A percentile compares a stretch with the other conserved stretches of the same genome.
Evolutionary conservation across 169 alveolate genomes (phyloP).

Genomic region (Plasmodium gallinaceum): DNA sequence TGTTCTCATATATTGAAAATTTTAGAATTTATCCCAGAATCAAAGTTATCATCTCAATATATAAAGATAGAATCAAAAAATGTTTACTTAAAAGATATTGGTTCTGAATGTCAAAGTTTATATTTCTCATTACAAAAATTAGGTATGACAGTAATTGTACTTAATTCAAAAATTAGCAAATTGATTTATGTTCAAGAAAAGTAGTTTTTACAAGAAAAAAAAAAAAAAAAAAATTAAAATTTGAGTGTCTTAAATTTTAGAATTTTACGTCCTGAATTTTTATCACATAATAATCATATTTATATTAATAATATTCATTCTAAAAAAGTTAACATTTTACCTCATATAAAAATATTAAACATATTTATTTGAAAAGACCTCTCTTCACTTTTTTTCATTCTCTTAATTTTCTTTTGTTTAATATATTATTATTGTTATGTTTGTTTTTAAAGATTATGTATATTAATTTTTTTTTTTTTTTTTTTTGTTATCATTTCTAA

Average conservation of each 20-base stretch:
- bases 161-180: constrained; percentile 59
- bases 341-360: not conserved
- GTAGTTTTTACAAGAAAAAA: not conserved
- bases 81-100: constrained; percentile 59
- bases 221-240: not conserved
- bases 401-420: not conserved
- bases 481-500: constrained; percentile 1
- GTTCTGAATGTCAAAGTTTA: constrained; percentile 50
- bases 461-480: not conserved
- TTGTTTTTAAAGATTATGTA: not conserved
- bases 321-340: not conserved
- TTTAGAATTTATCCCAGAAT: constrained; percentile 54
- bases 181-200: constrained; percentile 42
- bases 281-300: not conserved
- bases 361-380: too few species aligned
- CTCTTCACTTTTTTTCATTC: not conserved
- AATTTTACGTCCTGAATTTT: not conserved
- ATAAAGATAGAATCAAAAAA: constrained; percentile 53
- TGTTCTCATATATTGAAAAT: constrained; percentile 58
- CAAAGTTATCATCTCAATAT: constrained; percentile 58
- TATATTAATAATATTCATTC: not conserved
- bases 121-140: constrained; percentile 43
- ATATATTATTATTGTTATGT: not conserved
- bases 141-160: constrained; percentile 58
- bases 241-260: not conserved